Evolutionary conservation across 495 filamentous ascomycete genomes (phyloP), one percentile per base, ranked within the genome.

Genomic region (Sabuloglossum arenarium): DNA sequence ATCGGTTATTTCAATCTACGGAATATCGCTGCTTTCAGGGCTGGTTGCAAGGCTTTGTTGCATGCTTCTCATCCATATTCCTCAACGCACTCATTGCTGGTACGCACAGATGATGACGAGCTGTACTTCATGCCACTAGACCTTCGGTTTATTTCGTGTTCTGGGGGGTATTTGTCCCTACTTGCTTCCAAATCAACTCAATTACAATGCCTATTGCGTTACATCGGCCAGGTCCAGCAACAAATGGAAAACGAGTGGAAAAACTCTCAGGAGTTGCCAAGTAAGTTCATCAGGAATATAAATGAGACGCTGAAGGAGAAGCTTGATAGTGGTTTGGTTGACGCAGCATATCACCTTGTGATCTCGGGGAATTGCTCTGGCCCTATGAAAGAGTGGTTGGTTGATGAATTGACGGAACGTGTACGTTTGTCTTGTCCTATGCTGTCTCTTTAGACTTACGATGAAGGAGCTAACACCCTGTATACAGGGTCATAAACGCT

Each of bases 401-500:
- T 89, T 5, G 90, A 96, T 68, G 82, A 84, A 59, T 68, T 98
- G 28, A 79, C 79, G 28, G 91, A 96, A 61, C 74, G 86, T 61
- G 88, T 91, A 75, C 58, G 39, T 21, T 59, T 21, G 16, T 46
- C 49, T 53, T 43, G 27, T 23, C 19, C 30, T 0, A 2, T 19
- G 9, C 23, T 21, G n/a, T 23, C n/a, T 28, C 12, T 11, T 8
- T 21, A 21, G 3, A 58, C 25, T 8, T 14, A 43, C 16, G n/a
- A 30, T 16, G 12, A 45, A n/a, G n/a, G 14, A 19, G 52, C 56
- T 58, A 51, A 58, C 1, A 8, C 43, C 6, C 39, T 31, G 10
- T n/a, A 8, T 12, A 10, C 57, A 94, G 87, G 88, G 88, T 3
- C 86, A 94, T 62, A 96, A 94, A 67, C 76, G 91, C 56, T 98